Percentiles rank a stretch among this genome's conserved stretches.
phyloP scores from a whole-genome alignment of 2,329 filamentous ascomycete genomes.

The Fusarium humuli region DNA sequence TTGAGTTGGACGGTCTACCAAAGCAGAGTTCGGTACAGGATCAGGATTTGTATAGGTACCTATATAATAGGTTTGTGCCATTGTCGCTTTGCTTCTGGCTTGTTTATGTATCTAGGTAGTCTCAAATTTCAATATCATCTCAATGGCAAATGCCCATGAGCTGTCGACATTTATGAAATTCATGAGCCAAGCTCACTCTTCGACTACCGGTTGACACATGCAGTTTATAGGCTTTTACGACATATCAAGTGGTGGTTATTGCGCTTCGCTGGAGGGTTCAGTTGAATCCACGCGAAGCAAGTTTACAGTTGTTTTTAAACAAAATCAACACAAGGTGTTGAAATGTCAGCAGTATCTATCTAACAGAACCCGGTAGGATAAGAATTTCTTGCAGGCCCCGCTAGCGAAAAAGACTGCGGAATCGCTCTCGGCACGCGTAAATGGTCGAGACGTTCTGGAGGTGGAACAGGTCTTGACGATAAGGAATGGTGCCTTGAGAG shows the following conservation, averaged over 20 bases:
- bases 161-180: background rate
- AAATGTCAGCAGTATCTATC: slow-evolving; percentile 92
- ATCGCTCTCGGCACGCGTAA: slow-evolving; percentile 86
- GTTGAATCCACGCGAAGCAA: background rate
- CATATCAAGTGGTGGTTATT: background rate
- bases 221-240: background rate
- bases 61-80: slow-evolving; percentile 32
- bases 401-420: slow-evolving; percentile 96
- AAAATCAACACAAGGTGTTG: background rate
- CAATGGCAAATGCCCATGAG: background rate
- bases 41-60: slow-evolving; percentile 2
- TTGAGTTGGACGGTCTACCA: slow-evolving; percentile 35
- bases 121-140: slow-evolving; percentile 38
- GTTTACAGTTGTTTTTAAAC: background rate
- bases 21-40: slow-evolving; percentile 19
- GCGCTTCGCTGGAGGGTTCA: background rate
- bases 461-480: slow-evolving; percentile 85
- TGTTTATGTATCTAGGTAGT: slow-evolving; percentile 34
- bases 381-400: slow-evolving; percentile 76
- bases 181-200: background rate
- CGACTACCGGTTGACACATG: background rate
- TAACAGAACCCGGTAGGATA: slow-evolving; percentile 86
- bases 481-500: slow-evolving; percentile 84
- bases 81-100: slow-evolving; percentile 23
- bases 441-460: slow-evolving; percentile 89